Evolutionary conservation across 2,329 filamentous ascomycete species (phyloP), one percentile per base, ranked within the genome.

Genomic region (Curvularia sp.): DNA sequence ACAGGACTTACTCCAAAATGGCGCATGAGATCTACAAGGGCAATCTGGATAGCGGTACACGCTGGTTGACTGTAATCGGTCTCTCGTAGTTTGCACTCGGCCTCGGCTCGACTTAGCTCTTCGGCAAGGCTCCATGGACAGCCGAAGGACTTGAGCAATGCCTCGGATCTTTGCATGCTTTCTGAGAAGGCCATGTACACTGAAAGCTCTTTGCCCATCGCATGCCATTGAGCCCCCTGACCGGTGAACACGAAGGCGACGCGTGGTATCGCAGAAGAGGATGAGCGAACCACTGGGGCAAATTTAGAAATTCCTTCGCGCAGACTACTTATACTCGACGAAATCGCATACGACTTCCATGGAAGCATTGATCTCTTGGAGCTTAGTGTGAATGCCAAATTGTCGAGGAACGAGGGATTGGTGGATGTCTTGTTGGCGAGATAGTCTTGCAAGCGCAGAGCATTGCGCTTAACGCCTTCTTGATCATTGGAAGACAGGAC

Each of bases 141-240:
- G 43, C 52, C 53, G 28, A 55, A 52, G 1, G 47, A 56, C 13
- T 55, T 48, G 22, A 59, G 57, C 64, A 39, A 56, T 55, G 22
- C 22, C 15, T 57, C 49, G 1, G 55, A 57, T 43, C 22, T 53
- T 28, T 53, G 55, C 43, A 57, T 49, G 33, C 55, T 57, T 24
- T 53, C 26, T 5, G 35, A 24, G n/a, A 53, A 57, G 4, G 43
- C n/a, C 12, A 22, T 20, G 15, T 57, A 48, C 1, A 28, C 26
- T 12, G 49, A 53, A 8, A 57, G 49, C 20, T 38, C 43, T n/a
- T 38, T 52, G 1, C 72, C 71, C 72, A 75, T 75, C 9, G 65
- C 67, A 61, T 64, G 66, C 73, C 73, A 76, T 39, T 75, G 72
- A 4, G 73, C 72, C 15, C 74, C 74, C 53, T 76, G 74, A 4